Conservation (phyloP, 2,329 filamentous ascomycete genomes). For the Ophiosphaerella narmari region DNA sequence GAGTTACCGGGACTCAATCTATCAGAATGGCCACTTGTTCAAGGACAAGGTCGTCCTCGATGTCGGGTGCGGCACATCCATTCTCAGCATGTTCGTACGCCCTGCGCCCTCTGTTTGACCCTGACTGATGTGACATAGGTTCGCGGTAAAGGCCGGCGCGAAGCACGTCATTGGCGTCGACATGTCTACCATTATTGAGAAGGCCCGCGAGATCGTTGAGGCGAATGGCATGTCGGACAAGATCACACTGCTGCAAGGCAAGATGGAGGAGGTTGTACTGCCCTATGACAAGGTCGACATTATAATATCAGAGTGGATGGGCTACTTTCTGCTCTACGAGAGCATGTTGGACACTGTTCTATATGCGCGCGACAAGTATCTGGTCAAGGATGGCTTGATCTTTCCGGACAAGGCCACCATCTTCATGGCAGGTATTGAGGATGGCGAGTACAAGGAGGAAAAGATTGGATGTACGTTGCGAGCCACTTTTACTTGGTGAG, state of each 20-base stretch:
- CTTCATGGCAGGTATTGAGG: conserved; percentile 94
- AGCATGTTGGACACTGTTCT: conserved; percentile 98
- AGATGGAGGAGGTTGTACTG: conserved; percentile 98
- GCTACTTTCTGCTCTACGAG: conserved; percentile 98
- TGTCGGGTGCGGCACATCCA: conserved; percentile 95
- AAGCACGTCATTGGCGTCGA: conserved; percentile 99
- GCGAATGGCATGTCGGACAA: conserved; percentile 91
- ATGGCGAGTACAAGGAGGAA: conserved; percentile 99
- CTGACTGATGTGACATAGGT: conserved; percentile 63
- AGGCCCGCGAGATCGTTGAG: conserved; percentile 92
- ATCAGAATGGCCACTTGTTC: conserved; percentile 94
- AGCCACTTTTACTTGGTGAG: neutral
- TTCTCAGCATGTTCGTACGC: conserved; percentile 90
- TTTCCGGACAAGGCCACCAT: conserved; percentile 99
- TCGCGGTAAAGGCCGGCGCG: conserved; percentile 91
- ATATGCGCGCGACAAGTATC: conserved; percentile 92
- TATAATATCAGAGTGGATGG: conserved; percentile 99
- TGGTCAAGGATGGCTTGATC: conserved; percentile 84
- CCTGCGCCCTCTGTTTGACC: conserved; percentile 8
- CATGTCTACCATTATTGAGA: conserved; percentile 99
- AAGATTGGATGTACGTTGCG: conserved; percentile 85
- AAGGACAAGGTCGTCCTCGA: conserved; percentile 94
- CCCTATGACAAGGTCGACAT: conserved; percentile 97
- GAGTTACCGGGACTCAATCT: conserved; percentile 96
- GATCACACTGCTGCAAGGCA: conserved; percentile 97